phyloP scores from a whole-genome alignment of 1,284 basidiomycete genomes.

The Naganishia sp. region DNA sequence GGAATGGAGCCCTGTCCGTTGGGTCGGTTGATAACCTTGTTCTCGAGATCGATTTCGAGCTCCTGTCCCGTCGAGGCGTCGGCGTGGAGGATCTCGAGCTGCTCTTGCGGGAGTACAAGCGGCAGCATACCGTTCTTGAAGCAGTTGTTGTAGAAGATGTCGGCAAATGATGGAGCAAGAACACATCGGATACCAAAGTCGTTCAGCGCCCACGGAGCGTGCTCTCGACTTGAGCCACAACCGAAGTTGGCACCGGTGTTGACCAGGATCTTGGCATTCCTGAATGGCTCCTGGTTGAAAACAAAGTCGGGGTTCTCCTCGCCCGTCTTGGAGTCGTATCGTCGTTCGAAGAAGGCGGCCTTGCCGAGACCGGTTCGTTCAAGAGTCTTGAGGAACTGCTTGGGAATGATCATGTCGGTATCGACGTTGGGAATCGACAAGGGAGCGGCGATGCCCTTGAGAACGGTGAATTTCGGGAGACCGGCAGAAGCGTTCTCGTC shows the following conservation, averaged over 20 bases:
- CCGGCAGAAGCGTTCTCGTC: conserved; percentile 58
- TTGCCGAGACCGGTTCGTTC: conserved; percentile 90
- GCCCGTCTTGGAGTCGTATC: conserved; percentile 76
- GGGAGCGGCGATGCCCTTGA: conserved; percentile 86
- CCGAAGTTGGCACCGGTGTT: conserved; percentile 92
- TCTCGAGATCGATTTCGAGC: conserved; percentile 86
- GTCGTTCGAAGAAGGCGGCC: conserved; percentile 81
- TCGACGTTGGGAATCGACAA: conserved; percentile 90
- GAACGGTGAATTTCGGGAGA: conserved; percentile 73
- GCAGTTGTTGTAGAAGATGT: conserved; percentile 75
- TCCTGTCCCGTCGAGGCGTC: conserved; percentile 79
- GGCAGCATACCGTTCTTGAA: conserved; percentile 98
- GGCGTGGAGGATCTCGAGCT: conserved; percentile 72
- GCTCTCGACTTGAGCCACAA: conserved; percentile 90
- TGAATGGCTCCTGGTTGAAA: conserved; percentile 81
- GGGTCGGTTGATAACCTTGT: conserved; percentile 74
- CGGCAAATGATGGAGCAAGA: conserved; percentile 91
- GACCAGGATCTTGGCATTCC: conserved; percentile 78
- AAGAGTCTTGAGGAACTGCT: conserved; percentile 92
- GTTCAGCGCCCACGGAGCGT: conserved; percentile 94
- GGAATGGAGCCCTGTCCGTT: conserved; percentile 71
- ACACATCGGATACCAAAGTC: conserved; percentile 92
- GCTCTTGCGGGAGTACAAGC: conserved; percentile 70
- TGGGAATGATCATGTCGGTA: conserved; percentile 96
- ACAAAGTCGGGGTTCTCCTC: conserved; percentile 78